Evolutionary conservation across 805 yeast species (phyloP).

Genomic region (Barnettozyma botsteinii): DNA sequence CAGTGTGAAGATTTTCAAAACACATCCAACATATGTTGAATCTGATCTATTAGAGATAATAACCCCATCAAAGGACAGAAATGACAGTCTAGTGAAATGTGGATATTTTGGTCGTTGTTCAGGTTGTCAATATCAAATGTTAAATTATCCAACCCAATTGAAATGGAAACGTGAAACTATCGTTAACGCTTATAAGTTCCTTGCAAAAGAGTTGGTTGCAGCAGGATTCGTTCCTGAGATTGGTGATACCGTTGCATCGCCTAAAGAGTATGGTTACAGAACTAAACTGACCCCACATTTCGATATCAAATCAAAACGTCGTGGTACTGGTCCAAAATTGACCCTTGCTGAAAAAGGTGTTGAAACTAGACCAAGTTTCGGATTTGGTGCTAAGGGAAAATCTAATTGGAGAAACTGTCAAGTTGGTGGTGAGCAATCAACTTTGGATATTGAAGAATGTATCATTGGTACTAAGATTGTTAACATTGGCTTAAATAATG

Average conservation of each 20-base stretch:
- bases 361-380: conserved; percentile 59
- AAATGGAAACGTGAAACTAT: conserved; percentile 68
- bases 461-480: conserved; percentile 79
- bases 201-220: conserved; percentile 52
- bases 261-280: conserved; percentile 69
- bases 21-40: conserved; percentile 70
- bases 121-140: conserved; percentile 89
- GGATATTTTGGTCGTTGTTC: conserved; percentile 88
- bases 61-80: conserved; percentile 35
- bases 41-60: conserved; percentile 60
- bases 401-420: conserved; percentile 70
- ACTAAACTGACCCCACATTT: conserved; percentile 97
- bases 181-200: conserved; percentile 70
- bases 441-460: conserved; percentile 92
- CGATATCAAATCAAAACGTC: conserved; percentile 58
- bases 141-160: conserved; percentile 69
- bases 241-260: conserved; percentile 65
- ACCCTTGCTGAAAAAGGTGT: conserved; percentile 74
- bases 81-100: conserved; percentile 63
- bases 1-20: conserved; percentile 63
- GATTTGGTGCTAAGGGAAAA: conserved; percentile 84
- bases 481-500: conserved; percentile 66
- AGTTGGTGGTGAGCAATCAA: conserved; percentile 51
- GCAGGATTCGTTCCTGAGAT: conserved; percentile 51
- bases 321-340: conserved; percentile 54